These are phyloP conservation scores for Cryptosporidium tyzzeri DNA, from an alignment of 169 alveolate genomes.

Conservation along the genomic window DNA sequence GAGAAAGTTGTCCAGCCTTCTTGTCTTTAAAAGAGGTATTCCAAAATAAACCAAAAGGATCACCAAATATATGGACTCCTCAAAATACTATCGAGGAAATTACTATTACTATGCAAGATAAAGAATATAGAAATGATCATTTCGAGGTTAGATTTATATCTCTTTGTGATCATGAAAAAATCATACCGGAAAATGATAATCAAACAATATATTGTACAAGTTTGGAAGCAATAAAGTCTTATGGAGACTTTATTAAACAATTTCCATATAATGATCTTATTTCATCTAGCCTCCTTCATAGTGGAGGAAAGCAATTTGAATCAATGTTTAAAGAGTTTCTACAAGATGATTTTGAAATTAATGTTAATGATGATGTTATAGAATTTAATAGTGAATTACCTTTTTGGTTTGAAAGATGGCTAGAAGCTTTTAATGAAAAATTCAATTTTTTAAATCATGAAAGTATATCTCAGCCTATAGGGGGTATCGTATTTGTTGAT, in stretches of 20 bases:
- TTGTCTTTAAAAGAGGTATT: slow-evolving; percentile 10
- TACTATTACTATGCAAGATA: slow-evolving; percentile 24
- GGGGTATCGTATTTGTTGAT: slow-evolving; percentile 68
- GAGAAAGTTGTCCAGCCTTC: slow-evolving; percentile 9
- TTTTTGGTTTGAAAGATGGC: slow-evolving; percentile 66
- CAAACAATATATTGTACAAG: neutral
- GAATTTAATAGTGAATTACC: slow-evolving; percentile 32
- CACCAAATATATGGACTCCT: slow-evolving; percentile 37
- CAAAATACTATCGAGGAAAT: slow-evolving; percentile 21
- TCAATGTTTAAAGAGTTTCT: slow-evolving; percentile 42
- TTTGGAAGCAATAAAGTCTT: slow-evolving; percentile 24
- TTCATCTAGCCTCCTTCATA: neutral
- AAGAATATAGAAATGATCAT: neutral
- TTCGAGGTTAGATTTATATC: slow-evolving; percentile 46
- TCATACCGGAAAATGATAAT: neutral
- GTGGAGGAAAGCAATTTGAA: slow-evolving; percentile 35
- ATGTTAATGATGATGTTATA: neutral
- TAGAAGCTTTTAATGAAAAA: slow-evolving; percentile 21
- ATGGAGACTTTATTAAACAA: slow-evolving; percentile 23
- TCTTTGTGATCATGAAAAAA: slow-evolving; percentile 16
- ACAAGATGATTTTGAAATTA: neutral
- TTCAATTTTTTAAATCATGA: slow-evolving; percentile 28
- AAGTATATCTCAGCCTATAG: slow-evolving; percentile 64
- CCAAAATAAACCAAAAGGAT: slow-evolving; percentile 34
- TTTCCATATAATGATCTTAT: slow-evolving; percentile 48